Percentiles rank a stretch among this genome's conserved stretches.
These are phyloP conservation scores for Passiflora organensis DNA, from an alignment of 345 rosid genomes.

Conservation along the genomic window DNA sequence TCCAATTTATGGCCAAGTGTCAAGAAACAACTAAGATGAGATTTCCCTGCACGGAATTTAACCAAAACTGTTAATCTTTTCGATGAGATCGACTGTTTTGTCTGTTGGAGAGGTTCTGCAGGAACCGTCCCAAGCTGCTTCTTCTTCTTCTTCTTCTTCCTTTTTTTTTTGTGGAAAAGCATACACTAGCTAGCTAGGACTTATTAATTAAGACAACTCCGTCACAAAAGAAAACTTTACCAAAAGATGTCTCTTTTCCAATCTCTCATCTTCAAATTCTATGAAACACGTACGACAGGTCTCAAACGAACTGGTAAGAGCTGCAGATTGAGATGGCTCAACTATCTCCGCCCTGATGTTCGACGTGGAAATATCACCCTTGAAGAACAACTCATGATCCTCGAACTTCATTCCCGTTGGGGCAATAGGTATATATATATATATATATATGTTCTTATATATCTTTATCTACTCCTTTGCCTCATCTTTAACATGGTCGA, in stretches of 20 bases:
- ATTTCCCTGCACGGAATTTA: no score
- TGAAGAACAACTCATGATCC: constrained; percentile 34
- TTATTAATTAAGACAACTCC: no score
- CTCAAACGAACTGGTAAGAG: constrained; percentile 34
- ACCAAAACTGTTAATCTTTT: no score
- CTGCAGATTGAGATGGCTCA: constrained; percentile 35
- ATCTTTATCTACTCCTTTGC: no score
- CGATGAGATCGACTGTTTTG: no score
- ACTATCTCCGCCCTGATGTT: constrained; percentile 31
- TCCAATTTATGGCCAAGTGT: constrained; percentile 13
- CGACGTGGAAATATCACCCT: constrained; percentile 35
- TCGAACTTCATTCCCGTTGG: constrained; percentile 34
- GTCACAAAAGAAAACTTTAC: constrained; percentile 44
- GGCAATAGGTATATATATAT: constrained; percentile 22
- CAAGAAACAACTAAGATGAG: constrained; percentile 29
- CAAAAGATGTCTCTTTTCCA: constrained; percentile 18
- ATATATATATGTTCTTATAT: no score
- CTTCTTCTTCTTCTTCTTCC: no score
- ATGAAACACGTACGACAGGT: constrained; percentile 23
- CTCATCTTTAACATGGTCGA: no score
- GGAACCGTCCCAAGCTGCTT: no score
- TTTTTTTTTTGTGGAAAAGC: no score
- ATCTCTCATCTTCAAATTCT: no score
- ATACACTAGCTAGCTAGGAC: background rate
- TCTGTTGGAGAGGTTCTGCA: no score